phyloP scores from a whole-genome alignment of 495 filamentous ascomycete genomes.

The Tuber borchii region DNA sequence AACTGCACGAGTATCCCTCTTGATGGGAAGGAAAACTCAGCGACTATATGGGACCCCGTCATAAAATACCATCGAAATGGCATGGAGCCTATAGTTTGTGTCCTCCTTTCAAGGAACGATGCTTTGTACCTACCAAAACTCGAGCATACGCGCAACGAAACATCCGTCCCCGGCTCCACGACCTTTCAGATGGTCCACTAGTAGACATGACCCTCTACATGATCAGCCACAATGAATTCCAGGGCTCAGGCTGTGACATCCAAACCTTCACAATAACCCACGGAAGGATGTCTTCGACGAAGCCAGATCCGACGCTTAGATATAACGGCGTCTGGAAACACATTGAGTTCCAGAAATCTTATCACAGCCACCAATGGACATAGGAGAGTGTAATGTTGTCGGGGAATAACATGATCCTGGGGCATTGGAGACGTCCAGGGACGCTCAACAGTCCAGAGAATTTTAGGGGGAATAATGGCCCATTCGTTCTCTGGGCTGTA shows the following conservation, averaged over 20 bases:
- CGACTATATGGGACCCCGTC: constrained; percentile 7
- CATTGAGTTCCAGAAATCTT: constrained; percentile 17
- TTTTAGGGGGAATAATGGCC: constrained; percentile 10
- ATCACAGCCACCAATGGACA: constrained; percentile 13
- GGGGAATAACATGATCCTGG: constrained; percentile 32
- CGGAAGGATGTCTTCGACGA: constrained; percentile 12
- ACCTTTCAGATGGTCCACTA: constrained; percentile 19
- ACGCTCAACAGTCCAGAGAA: not conserved
- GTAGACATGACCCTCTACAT: constrained; percentile 25
- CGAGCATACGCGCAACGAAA: not conserved
- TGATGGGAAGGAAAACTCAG: constrained; percentile 17
- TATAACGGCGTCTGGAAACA: constrained; percentile 18
- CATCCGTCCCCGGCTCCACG: not conserved
- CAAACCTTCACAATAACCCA: constrained; percentile 7
- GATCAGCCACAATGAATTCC: constrained; percentile 8
- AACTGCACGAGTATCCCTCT: constrained; percentile 12
- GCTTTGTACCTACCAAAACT: not conserved
- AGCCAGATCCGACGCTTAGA: constrained; percentile 2
- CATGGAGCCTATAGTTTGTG: constrained; percentile 28
- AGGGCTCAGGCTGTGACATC: constrained; percentile 15
- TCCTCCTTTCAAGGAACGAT: not conserved
- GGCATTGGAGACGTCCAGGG: constrained; percentile 16
- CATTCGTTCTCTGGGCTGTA: constrained; percentile 27
- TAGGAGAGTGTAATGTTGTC: constrained; percentile 29
- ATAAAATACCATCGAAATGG: constrained; percentile 26